These are phyloP conservation scores for Iberis pinnata DNA, from an alignment of 345 rosid species.

Conservation along the genomic window DNA sequence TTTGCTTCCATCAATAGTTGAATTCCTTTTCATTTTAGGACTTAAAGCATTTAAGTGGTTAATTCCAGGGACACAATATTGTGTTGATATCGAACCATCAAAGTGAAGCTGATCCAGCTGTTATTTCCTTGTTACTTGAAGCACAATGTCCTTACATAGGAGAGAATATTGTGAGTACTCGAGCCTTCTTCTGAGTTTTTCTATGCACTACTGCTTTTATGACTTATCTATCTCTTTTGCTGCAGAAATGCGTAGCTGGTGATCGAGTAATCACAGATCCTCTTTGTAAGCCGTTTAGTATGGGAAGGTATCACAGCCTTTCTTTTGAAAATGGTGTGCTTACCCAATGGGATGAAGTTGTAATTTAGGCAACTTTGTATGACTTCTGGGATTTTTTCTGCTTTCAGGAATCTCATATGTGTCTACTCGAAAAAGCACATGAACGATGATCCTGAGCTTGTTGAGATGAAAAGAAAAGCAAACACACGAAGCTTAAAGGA, in stretches of 20 bases:
- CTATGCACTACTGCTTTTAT: conserved; percentile 12
- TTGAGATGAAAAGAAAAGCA: conserved; percentile 78
- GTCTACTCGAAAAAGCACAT: conserved; percentile 95
- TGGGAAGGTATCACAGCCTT: conserved; percentile 68
- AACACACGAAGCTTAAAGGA: conserved; percentile 92
- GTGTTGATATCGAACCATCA: conserved; percentile 93
- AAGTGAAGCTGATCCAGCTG: conserved; percentile 92
- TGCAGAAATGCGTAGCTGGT: conserved; percentile 88
- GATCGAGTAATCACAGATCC: conserved; percentile 95
- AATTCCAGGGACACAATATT: conserved; percentile 81
- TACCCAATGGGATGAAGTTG: conserved; percentile 19
- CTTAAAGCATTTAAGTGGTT: conserved; percentile 6
- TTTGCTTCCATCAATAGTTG: conserved; percentile 12
- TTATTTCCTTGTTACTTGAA: conserved; percentile 83
- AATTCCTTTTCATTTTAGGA: neutral
- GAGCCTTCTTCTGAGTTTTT: conserved; percentile 21
- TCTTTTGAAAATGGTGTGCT: conserved; percentile 25
- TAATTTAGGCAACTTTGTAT: conserved; percentile 21
- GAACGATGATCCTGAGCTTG: conserved; percentile 83
- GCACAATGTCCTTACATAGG: conserved; percentile 50
- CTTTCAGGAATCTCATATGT: conserved; percentile 78
- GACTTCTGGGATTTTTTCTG: conserved; percentile 19
- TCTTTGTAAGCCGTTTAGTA: conserved; percentile 97
- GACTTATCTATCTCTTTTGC: conserved; percentile 21
- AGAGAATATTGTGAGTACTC: conserved; percentile 58